These are phyloP conservation scores for Xylariaceae sp. DNA, from an alignment of 2,329 filamentous ascomycete genomes.

Conservation along the genomic window DNA sequence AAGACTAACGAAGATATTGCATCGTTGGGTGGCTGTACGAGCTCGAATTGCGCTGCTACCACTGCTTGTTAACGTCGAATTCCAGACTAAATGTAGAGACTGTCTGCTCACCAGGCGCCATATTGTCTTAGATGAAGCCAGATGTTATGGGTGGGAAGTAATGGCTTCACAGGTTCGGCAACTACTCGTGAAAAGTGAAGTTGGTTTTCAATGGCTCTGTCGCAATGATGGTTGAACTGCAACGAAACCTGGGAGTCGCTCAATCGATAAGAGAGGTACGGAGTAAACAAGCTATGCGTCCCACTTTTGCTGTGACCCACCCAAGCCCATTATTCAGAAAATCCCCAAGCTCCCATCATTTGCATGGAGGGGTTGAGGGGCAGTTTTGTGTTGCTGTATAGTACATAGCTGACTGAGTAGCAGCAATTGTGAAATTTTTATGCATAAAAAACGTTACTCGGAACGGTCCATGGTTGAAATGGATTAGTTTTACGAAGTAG, in stretches of 20 bases:
- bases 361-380: constrained; percentile 27
- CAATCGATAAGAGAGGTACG: constrained; percentile 29
- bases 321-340: constrained; percentile 1
- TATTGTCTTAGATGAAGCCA: constrained; percentile 10
- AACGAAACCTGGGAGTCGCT: background rate
- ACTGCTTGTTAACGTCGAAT: constrained; percentile 7
- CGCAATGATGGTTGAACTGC: constrained; percentile 1
- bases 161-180: no score
- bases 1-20: constrained; percentile 87
- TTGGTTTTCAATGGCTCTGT: constrained; percentile 2
- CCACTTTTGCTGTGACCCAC: constrained; percentile 9
- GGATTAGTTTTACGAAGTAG: no score
- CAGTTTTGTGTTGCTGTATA: constrained; percentile 2
- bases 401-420: background rate
- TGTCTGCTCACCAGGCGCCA: constrained; percentile 35
- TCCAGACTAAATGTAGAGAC: no score
- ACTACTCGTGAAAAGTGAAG: background rate
- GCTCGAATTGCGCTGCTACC: constrained; percentile 78
- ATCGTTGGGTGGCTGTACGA: constrained; percentile 82
- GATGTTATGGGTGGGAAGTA: background rate
- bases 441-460: no score
- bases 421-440: no score
- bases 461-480: no score
- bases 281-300: constrained; percentile 19
- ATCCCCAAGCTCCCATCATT: background rate